Percentiles rank a stretch among this genome's conserved stretches.
phyloP scores from a whole-genome alignment of 192 early-diverging fungal species.

The Mortierella claussenii region DNA sequence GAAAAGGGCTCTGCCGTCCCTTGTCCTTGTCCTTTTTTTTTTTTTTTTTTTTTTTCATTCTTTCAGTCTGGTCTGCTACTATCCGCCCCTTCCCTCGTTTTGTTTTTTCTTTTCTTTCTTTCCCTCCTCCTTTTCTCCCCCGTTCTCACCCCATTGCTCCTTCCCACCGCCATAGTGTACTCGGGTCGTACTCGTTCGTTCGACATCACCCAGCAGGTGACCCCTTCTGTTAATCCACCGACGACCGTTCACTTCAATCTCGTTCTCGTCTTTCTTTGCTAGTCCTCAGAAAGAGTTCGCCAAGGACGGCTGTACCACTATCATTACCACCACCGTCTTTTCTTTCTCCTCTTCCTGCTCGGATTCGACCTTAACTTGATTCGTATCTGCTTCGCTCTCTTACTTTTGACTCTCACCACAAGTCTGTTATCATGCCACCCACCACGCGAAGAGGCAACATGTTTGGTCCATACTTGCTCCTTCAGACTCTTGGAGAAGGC shows the following conservation, averaged over 20 bases:
- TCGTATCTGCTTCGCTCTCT: neutral
- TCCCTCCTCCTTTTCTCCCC: neutral
- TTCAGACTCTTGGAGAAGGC: constrained; percentile 97
- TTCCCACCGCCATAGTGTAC: too few species aligned
- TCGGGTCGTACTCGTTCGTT: too few species aligned
- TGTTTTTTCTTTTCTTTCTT: neutral
- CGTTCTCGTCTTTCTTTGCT: too few species aligned
- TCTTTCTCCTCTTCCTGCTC: too few species aligned
- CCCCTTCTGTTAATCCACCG: too few species aligned
- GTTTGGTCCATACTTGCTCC: constrained; percentile 92
- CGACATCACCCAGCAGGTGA: too few species aligned
- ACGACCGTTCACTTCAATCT: too few species aligned
- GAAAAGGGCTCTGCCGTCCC: too few species aligned
- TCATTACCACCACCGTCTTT: neutral
- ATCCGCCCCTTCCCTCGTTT: neutral
- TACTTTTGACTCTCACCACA: neutral
- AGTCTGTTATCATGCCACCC: constrained; percentile 25
- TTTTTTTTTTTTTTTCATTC: neutral
- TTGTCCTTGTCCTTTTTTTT: too few species aligned
- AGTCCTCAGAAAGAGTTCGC: too few species aligned
- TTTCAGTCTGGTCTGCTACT: neutral
- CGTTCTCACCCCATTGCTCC: neutral
- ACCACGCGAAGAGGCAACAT: constrained; percentile 65
- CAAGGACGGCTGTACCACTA: too few species aligned
- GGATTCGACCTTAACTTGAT: too few species aligned